Evolutionary conservation across 1,139 yeast species (phyloP), one percentile per base, ranked within the genome.

Genomic region (Nakaseomyces nivariensis): DNA sequence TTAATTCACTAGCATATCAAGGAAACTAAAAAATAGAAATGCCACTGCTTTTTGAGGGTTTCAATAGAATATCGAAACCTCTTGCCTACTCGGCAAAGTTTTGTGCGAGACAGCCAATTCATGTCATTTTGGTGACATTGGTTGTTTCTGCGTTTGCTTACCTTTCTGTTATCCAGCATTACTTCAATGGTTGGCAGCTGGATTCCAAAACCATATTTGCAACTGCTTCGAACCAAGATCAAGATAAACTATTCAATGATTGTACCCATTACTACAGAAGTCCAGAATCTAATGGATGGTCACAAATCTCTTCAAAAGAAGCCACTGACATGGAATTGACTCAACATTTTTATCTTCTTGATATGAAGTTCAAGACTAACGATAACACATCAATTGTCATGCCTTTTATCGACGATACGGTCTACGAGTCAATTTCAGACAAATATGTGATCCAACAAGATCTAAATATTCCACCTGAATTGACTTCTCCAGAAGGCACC

Each of bases 81-180:
- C 54, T 71, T 38, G 79, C 80, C 11, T 57, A 58, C 42, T 60
- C 83, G 53, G 85, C 95, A 37, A 77, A 75, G 56, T 67, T 76
- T 42, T 81, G 92, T 47, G 95, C 96, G 24, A 80, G 79, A 56
- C 79, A 83, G 61, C 99, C 99, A 34, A 88, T 92, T 58, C 98
- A 92, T 67, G 79, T 90, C 52, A 81, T 92, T 52, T 81, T 89
- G 48, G 64, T 81, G 55, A 78, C 90, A 17, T 77, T 94, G 31
- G 70, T 88, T 50, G 69, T 87, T 52, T 95, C 95, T 2, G 83
- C 95, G 8, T 72, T 85, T 50, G 88, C 94, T 10, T 92, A 88
- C 67, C 76, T 88, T 58, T 79, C 92, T 17, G 79, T 88, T 24
- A 83, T 89, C 40, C 95, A 87, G 63, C 84, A 85, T 56, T 86